Base-by-base conservation (phyloP, 345 rosid genomes). In the Orychophragmus violaceus region DNA sequence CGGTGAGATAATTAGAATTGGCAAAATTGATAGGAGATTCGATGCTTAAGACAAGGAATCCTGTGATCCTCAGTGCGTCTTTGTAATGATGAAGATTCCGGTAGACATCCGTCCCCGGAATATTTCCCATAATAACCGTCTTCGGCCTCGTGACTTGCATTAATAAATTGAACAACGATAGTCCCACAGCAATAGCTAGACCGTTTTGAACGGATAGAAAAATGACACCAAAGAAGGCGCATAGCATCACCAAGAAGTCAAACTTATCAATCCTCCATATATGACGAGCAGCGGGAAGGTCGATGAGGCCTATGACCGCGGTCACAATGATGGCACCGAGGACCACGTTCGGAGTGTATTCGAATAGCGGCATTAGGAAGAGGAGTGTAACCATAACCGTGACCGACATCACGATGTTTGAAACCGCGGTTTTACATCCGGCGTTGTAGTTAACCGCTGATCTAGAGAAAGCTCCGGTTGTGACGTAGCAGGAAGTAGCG, bases 381-480 rank as follows among this genome's bases (percentile, higher is more conserved):
- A 94, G 92, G 1, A 94, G 87, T 0, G 99, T 79, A 36, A 94
- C 96, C 99, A 94, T 94, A 5, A 94, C 92, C 0, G 99, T 90
- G 33, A 87, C 79, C 1, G 97, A 90, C 99, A 94, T 94, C 3
- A 94, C 74, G 8, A 94, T 74, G 79, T 94, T 94, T 16, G 99
- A 94, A 24, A 87, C 92, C 1, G 96, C 97, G 13, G 97, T 90
- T 78, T 94, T 94, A 1, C 89, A 87, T 61, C 97, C 99, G 0
- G 99, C 99, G 17, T 90, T 88, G 81, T 81, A 83, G 76, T 94
- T 94, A 12, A 94, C 99, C 0, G 99, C 99, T 2, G 99, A 94
- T 30, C 99, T 77, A 18, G 99, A 94, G 77, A 94, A 94, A 3
- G 97, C 88, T 27, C 98, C 98, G 8, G 78, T 74, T 46, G 99